Evolutionary conservation across 2,329 filamentous ascomycete genomes (phyloP).

Genomic region (Mollisiaceae sp.): DNA sequence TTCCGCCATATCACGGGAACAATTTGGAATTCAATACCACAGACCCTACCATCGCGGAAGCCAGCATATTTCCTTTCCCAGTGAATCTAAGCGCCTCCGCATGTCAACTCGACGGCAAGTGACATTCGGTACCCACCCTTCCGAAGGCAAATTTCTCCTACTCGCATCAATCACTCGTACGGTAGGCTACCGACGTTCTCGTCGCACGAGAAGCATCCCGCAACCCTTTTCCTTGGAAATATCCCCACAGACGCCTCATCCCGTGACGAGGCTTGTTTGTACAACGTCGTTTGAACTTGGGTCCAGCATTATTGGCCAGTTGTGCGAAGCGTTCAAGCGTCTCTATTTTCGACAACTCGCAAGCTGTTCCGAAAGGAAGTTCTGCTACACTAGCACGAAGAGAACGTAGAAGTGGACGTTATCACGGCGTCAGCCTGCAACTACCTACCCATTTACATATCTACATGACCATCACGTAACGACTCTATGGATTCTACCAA

Average conservation of each 20-base stretch:
- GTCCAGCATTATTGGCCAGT: background rate
- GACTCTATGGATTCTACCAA: background rate
- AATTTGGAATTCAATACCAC: slow-evolving; percentile 6
- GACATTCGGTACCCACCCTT: background rate
- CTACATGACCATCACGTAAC: background rate
- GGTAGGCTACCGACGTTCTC: background rate
- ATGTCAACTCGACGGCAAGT: background rate
- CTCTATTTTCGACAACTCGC: slow-evolving; percentile 3
- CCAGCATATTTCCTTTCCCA: background rate
- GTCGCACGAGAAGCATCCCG: background rate
- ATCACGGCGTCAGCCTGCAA: background rate
- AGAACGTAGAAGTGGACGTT: background rate
- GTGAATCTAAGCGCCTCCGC: background rate
- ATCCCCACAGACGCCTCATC: slow-evolving; percentile 1
- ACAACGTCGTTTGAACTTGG: background rate
- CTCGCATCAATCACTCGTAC: background rate
- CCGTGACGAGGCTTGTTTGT: background rate
- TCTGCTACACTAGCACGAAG: background rate
- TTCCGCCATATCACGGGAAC: background rate
- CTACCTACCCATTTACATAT: background rate
- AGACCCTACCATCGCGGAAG: background rate
- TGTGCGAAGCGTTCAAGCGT: background rate
- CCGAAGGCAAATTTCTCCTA: background rate
- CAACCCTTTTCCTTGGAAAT: background rate
- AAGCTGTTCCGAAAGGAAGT: background rate